Base-by-base conservation (phyloP, 2,329 filamentous ascomycete genomes). In the Talaromyces sp. region DNA sequence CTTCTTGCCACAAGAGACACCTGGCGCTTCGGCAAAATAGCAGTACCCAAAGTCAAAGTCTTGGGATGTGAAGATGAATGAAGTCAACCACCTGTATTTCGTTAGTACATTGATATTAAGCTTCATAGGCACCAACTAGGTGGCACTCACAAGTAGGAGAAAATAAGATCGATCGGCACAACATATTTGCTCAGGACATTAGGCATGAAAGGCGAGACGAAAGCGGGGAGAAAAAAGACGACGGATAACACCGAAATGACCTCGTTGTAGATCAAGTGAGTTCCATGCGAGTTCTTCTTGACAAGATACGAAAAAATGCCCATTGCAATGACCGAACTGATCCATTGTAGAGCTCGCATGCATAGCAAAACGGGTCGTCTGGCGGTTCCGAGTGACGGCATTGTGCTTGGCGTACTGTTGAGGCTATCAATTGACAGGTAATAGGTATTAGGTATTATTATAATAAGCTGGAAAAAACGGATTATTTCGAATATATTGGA, bases 61-160 rank as follows among this genome's bases (percentile, higher is more conserved):
- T 68, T 80, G 73, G 4, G 78, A 74, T 1, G 78, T 67, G 70
- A 81, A 80, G 66, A 81, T 77, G 67, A 81, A 81, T 19, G 77
- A 71, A 1, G 79, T 80, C 67, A 81, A 73, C 78, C 78, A 81
- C 32, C 76, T 78, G 55, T 15, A 36, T 27, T 28, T 42, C 13
- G 49, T 51, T 57, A 54, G 56, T 56, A 64, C 56, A 62, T 30
- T 30, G 5, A 30, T 55, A 11, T 42, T 32, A 47, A 19, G 17
- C 4, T 28, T 51, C 28, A n/a, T n/a, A n/a, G n/a, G n/a, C n/a
- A n/a, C n/a, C n/a, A n/a, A n/a, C n/a, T n/a, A n/a, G n/a, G n/a
- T n/a, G n/a, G n/a, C n/a, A 64, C 72, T 25, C 70, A 78, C 73
- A 81, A 73, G 62, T 80, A 80, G 7, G 76, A 79, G 70, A 80